Conservation (phyloP, 2,329 filamentous ascomycete species). For the Xylariaceae sp. region DNA sequence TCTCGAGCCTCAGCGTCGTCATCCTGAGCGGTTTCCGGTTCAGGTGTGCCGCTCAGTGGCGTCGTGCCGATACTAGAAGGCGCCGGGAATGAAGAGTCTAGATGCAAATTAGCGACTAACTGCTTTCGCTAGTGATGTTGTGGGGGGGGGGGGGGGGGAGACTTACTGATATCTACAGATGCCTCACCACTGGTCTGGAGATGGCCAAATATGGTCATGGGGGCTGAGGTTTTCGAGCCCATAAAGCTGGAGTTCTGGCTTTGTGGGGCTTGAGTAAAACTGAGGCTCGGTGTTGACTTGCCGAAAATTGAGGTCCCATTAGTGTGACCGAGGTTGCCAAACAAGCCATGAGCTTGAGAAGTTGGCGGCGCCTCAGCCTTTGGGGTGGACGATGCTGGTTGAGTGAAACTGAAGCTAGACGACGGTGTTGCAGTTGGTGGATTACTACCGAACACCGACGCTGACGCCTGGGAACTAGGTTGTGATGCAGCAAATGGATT, state of each 20-base stretch:
- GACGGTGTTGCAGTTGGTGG: conserved; percentile 22
- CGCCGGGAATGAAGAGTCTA: conserved; percentile 42
- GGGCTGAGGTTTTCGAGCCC: conserved; percentile 20
- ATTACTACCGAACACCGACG: conserved; percentile 21
- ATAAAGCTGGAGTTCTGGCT: conserved; percentile 26
- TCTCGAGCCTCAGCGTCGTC: conserved; percentile 50
- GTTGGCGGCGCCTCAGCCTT: conserved; percentile 20
- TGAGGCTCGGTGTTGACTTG: conserved; percentile 30
- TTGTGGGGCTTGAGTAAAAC: conserved; percentile 34
- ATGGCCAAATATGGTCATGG: conserved; percentile 20
- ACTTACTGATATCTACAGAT: conserved; percentile 40
- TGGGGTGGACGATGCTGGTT: conserved; percentile 27
- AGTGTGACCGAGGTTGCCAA: conserved; percentile 26
- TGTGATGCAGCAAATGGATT: conserved; percentile 28
- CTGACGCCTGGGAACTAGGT: conserved; percentile 13
- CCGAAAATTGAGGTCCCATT: conserved; percentile 29
- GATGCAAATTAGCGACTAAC: conserved; percentile 3
- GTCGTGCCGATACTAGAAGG: conserved; percentile 57
- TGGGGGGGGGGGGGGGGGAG: too few species aligned
- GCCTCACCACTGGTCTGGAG: conserved; percentile 33
- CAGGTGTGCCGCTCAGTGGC: conserved; percentile 53
- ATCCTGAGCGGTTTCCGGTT: conserved; percentile 45
- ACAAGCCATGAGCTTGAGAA: conserved; percentile 21
- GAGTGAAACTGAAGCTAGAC: conserved; percentile 26
- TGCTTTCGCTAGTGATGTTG: background rate